Evolutionary conservation across 495 filamentous ascomycete genomes (phyloP), one percentile per base, ranked within the genome.

Genomic region (Clohesyomyces aquaticus): DNA sequence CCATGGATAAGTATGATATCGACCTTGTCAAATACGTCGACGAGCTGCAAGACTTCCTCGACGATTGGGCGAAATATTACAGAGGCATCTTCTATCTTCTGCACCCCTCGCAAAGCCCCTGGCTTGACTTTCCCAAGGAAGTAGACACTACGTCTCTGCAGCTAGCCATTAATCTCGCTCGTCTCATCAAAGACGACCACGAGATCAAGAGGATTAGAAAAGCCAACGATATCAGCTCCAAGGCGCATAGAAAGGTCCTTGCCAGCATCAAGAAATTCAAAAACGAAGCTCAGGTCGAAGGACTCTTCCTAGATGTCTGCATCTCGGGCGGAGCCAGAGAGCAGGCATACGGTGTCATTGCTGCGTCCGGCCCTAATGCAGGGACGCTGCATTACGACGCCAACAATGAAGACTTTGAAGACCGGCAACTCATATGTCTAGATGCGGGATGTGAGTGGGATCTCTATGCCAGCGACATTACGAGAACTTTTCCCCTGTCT

Each of bases 401-500:
- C 25, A 98, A 98, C 72, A 78, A 94, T 68, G 81, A 88, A 63
- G 76, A 85, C 4, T 80, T 97, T 35, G 70, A 77, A 3, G 83
- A 83, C 1, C 79, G 82, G 52, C 87, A 91, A 71, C 77, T 93
- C 18, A 79, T 96, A 25, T 87, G 90, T 60, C 78, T 96, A 8
- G 93, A 98, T 72, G 93, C 92, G 1, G 92, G 90, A 4, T 84
- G 85, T 32, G 93, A 96, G 72, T 95, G 83, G 82, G 75, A 86
- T 12, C 91, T 89, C 73, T 98, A 98, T 71, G 91, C 91, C n/a
- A 86, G 85, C 53, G 93, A 97, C 67, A 83, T 98, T 35, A 98
- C 93, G 0, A 83, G 93, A 4, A 96, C 93, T 1, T 86, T 96
- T 67, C 93, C 93, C 0, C 74, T 96, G 18, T 78, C 76, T 22